Evolutionary conservation across 495 filamentous ascomycete species (phyloP), one percentile per base, ranked within the genome.

Genomic region (Filosporella fistucella): DNA sequence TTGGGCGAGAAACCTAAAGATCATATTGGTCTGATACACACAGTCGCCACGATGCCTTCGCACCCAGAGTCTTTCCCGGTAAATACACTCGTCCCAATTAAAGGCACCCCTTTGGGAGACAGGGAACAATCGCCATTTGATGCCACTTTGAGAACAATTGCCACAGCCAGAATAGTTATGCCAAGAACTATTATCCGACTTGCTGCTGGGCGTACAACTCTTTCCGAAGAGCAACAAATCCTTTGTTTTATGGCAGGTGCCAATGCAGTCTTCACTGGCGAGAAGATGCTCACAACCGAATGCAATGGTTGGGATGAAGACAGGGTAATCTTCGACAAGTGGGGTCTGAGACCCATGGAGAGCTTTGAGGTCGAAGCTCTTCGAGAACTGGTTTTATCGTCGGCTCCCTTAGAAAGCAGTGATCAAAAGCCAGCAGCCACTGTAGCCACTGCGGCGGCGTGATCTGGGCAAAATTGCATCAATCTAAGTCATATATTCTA

Each of bases 221-320:
- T 94, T 66, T 68, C 72, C 14, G 88, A 94, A 67, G 87, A 88
- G 63, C 81, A 91, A 68, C 88, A 94, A 66, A 77, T 85, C 17
- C 62, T 88, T 49, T 91, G 88, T 58, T 94, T 91, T 63, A 77
- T 82, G 74, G 86, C 88, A 0, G 88, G 88, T 21, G 88, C 88
- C 0, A 94, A 94, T 60, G 88, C 88, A 11, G 78, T 94, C 7
- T 94, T 94, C 63, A 94, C 88, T 1, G 88, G 88, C 16, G 88
- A 94, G 68, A 91, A 88, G 74, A 91, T 94, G 88, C 58, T 91
- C 69, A 94, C 88, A 14, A 91, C 88, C 0, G 84, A 85, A 45
- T 91, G 87, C 60, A 89, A 83, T 52, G 88, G 88, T 4, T 94
- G 86, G 85, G 88, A 89, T 52, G 86, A 90, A 66, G 88, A 94